Evolutionary conservation across 2,329 filamentous ascomycete genomes (phyloP), one percentile per base, ranked within the genome.

Genomic region (Lecanoromycetidae sp.): DNA sequence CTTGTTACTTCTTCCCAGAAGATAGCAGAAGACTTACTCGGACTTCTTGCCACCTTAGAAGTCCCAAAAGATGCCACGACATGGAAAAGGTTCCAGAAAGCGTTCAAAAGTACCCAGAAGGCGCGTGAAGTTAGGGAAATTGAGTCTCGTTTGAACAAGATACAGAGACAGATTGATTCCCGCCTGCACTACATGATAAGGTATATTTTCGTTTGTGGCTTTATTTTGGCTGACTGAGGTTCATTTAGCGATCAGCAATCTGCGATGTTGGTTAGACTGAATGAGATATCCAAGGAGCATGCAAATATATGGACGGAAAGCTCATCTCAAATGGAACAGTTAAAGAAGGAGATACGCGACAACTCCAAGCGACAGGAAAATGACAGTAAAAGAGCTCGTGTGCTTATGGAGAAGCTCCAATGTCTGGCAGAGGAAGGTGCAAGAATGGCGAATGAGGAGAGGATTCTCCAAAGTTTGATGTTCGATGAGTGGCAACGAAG

Each of bases 11-110:
- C n/a, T n/a, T 43, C 26, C 40, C 2, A 2, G 29, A 5, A 15
- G 10, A 27, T 26, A 32, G 44, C 35, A 33, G n/a, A 40, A 12
- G 34, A 22, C 9, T 29, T 46, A 20, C 13, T 46, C 6, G 2
- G 22, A 2, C 32, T 40, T n/a, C 25, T 40, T 3, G 6, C 4
- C 9, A 9, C 29, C 3, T 19, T 43, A n/a, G 15, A 33, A 15
- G 40, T 33, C n/a, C 33, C 30, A 3, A 2, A 10, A 20, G 32
- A 17, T 40, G 27, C 32, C n/a, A 40, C 13, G 13, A 13, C 29
- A 39, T 46, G 44, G 44, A 19, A 40, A 32, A 46, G 34, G 22
- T 46, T 46, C 25, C n/a, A 20, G n/a, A 22, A 20, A 4, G 44
- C 44, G 17, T 22, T 46, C 17, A 46, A 33, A 20, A 40, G n/a